Percentiles rank a stretch among this genome's conserved stretches.
Conservation (phyloP, 176 grass and related monocot genomes). For the Triticum monococcum region DNA sequence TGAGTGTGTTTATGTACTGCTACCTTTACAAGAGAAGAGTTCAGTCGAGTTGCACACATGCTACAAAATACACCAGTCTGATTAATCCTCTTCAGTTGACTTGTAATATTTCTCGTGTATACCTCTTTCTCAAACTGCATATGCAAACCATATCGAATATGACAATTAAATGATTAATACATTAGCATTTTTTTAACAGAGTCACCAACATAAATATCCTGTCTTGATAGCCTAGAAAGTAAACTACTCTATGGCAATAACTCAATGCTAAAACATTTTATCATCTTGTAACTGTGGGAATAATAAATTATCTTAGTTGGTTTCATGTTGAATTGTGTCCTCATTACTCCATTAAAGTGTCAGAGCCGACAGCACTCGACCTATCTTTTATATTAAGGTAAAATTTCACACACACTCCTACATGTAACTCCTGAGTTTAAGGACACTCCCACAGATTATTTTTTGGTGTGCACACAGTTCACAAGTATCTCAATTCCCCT, state of each 20-base stretch:
- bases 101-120: background rate
- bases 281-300: background rate
- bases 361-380: background rate
- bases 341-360: background rate
- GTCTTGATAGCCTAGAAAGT: background rate
- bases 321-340: slow-evolving; percentile 16
- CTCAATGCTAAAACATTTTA: background rate
- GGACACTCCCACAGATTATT: background rate
- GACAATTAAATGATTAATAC: slow-evolving; percentile 22
- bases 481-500: background rate
- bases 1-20: background rate
- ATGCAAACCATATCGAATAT: background rate
- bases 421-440: background rate
- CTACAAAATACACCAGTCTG: slow-evolving; percentile 13
- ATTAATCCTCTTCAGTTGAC: background rate
- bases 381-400: slow-evolving; percentile 11
- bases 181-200: background rate
- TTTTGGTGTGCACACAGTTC: background rate
- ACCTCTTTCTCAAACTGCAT: background rate
- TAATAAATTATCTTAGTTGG: slow-evolving; percentile 23
- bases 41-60: slow-evolving; percentile 9
- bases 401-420: background rate
- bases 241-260: slow-evolving; percentile 6
- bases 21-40: background rate
- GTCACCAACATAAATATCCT: background rate